Evolutionary conservation across 2,329 filamentous ascomycete species (phyloP).

Genomic region (Lecanicillium sp.): DNA sequence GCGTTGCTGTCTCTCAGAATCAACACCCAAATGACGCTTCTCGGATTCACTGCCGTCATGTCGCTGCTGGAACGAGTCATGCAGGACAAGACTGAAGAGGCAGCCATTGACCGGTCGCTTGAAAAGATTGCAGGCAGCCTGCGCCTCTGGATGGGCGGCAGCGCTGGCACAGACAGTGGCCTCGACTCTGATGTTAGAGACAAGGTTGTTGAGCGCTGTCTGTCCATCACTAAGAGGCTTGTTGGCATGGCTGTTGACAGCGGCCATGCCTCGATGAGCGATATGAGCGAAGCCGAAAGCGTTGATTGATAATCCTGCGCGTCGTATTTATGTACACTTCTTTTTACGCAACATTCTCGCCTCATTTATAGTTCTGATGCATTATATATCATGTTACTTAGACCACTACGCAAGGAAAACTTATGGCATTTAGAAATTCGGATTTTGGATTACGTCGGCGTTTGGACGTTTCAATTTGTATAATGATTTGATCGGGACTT

Average conservation of each 20-base stretch:
- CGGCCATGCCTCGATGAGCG: constrained; percentile 51
- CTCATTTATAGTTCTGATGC: too few species aligned
- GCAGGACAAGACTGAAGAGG: constrained; percentile 34
- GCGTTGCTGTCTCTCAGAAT: constrained; percentile 36
- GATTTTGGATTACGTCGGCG: too few species aligned
- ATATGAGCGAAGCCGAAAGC: constrained; percentile 28
- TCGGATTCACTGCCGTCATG: constrained; percentile 52
- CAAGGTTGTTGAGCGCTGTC: constrained; percentile 46
- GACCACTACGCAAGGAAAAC: too few species aligned
- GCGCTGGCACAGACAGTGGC: constrained; percentile 40
- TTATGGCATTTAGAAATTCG: too few species aligned
- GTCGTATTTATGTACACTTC: too few species aligned
- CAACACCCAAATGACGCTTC: constrained; percentile 39
- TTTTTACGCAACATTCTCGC: too few species aligned
- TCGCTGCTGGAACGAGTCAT: constrained; percentile 48
- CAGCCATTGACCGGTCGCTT: constrained; percentile 39
- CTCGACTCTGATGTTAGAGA: constrained; percentile 43
- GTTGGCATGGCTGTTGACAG: constrained; percentile 53
- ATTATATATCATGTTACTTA: too few species aligned
- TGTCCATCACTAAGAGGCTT: constrained; percentile 45
- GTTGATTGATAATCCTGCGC: neutral
- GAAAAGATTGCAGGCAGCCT: constrained; percentile 50
- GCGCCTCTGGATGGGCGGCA: constrained; percentile 52
- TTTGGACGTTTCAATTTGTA: too few species aligned
- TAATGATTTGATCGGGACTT: too few species aligned